Base-by-base conservation (phyloP, 169 alveolate species). In the Plasmodium reichenowi region DNA sequence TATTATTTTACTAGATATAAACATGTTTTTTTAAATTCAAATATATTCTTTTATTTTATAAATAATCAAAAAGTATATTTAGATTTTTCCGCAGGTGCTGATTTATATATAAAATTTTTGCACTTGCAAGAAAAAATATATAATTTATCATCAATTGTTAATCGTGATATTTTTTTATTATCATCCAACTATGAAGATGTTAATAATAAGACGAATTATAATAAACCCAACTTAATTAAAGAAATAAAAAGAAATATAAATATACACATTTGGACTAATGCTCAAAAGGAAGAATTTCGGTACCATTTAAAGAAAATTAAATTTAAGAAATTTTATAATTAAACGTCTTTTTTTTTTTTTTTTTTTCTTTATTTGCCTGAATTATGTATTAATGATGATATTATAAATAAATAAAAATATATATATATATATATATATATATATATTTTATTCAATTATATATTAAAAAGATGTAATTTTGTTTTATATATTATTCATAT, bases 241-340 rank as follows among this genome's bases (percentile, higher is more conserved):
- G 92, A 86, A 72, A 86, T 86, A 0, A 45, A 72, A 72, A 72
- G 59, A 71, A 45, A 45, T 72, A 1, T 86, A 20, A 70, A 86
- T 24, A 50, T 86, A 47, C 76, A 86, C 26, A 60, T 86, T 17
- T 86, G 92, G 92, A 43, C 29, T 54, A 45, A 64, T 22, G 2
- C 50, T 26, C 72, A 86, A 17, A 86, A 86, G 59, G 70, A 59
- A 50, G 26, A 12, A 9, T 86, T 86, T 73, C 58, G 72, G 48
- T 70, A 64, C 2, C 15, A 15, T 13, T 59, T 70, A 17, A 6
- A 12, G 15, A 86, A 86, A 22, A 72, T 86, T 47, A 86, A 86
- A 38, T 86, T 86, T 29, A 64, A 75, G 2, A 86, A 72, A 52
- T 71, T 86, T 86, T 86, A 71, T 59, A 86, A 86, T 56, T 86